Evolutionary conservation across 192 early-diverging fungal genomes (phyloP), one percentile per base, ranked within the genome.

Genomic region (Glomus cerebriforme): DNA sequence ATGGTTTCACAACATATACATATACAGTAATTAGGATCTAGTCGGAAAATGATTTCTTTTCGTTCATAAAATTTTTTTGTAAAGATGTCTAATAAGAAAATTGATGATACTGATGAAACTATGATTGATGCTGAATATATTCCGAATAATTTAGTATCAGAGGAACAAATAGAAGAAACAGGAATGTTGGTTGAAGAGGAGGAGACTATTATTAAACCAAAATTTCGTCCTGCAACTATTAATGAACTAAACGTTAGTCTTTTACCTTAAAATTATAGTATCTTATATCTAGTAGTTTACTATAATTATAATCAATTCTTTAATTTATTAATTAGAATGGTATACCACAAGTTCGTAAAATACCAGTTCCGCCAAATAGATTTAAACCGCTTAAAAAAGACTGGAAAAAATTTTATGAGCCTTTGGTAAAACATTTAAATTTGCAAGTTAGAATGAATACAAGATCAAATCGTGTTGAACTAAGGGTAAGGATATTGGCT

Each of bases 351-450:
- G 82, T 87, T 66, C 95, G 96, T 75, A 93, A 91, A 80, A 91
- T 99, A 71, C 92, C 94, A 13, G 96, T 99, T 74, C 97, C 98
- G n/a, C 93, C 93, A 64, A 95, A 99, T 80, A 91, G 98, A 69
- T 83, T 98, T 73, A 90, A 94, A 13, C 98, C 97, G 26, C 83
- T 99, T 39, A 96, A 96, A 83, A 92, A 92, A 35, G 91, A 93
- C 77, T 99, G 98, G 98, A 79, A 97, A 68, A 94, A 98, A 82
- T 92, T 99, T 77, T 99, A 99, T 87, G 92, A 96, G 60, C 97
- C 98, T 24, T 89, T 99, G 31, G 97, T 98, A 6, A 94, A 96
- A 85, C 94, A 98, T 84, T 88, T 99, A 79, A 94, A 97, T 77
- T 87, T 99, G 43, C 97, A 99, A 84, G 92, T 98, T 58, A 91